Evolutionary conservation across 306 rosid species (phyloP).

Genomic region (Albizia julibrissin): DNA sequence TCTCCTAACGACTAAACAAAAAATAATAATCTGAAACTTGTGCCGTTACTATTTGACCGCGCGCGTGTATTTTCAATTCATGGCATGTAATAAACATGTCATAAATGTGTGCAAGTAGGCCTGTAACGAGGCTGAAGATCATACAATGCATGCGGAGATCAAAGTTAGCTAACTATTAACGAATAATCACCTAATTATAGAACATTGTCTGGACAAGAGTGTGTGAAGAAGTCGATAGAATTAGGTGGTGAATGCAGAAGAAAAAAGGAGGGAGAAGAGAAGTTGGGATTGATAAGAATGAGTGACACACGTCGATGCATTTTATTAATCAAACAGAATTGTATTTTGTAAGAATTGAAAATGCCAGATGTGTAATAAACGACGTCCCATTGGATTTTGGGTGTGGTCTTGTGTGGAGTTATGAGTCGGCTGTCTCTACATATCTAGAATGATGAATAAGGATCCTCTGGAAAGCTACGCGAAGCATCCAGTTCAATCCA

Average conservation of each 20-base stretch:
- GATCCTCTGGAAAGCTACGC: neutral
- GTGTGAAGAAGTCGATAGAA: neutral
- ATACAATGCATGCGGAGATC: no score
- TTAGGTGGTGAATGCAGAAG: neutral
- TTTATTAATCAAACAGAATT: neutral
- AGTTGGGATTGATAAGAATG: no score
- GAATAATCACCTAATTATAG: neutral
- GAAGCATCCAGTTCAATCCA: constrained; percentile 34
- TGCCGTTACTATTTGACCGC: neutral
- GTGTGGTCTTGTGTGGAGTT: no score
- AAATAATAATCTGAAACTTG: neutral
- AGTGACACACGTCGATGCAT: neutral
- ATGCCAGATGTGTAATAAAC: neutral
- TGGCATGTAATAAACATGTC: neutral
- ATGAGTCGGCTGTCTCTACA: neutral
- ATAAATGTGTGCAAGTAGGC: neutral
- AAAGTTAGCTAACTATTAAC: neutral
- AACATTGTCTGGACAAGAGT: neutral
- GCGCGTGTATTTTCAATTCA: neutral
- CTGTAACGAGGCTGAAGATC: neutral
- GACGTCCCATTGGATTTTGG: no score
- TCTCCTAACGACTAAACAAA: neutral
- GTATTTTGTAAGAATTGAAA: neutral
- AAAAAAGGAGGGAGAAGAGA: neutral
- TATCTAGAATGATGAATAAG: neutral